phyloP scores from a whole-genome alignment of 257 asterid species.

The Solanum corneliomulleri region DNA sequence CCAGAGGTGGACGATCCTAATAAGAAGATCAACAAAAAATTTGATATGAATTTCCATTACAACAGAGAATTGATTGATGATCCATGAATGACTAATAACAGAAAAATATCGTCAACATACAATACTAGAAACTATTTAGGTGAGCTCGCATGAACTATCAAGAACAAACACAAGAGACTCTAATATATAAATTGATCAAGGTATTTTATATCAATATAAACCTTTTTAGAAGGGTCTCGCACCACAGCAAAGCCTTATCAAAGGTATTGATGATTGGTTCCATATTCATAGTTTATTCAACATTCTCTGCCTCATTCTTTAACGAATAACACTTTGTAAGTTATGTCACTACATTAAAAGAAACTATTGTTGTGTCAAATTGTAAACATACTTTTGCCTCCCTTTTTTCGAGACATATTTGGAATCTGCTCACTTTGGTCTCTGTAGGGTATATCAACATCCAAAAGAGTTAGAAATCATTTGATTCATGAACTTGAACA shows the following conservation, averaged over 20 bases:
- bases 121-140: no score
- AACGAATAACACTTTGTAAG: no score
- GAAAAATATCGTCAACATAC: background rate
- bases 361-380: background rate
- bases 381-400: background rate
- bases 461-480: no score
- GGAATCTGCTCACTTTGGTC: background rate
- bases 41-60: background rate
- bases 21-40: no score
- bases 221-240: no score
- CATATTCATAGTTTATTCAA: no score
- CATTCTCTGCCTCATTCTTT: no score
- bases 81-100: background rate
- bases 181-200: no score
- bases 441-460: background rate
- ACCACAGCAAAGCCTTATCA: background rate
- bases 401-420: background rate
- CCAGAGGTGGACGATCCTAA: background rate
- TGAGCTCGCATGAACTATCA: no score
- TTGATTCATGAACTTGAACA: no score
- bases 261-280: background rate
- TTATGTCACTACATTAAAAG: background rate
- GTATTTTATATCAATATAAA: no score
- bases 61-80: background rate
- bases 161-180: no score